Percentiles rank a stretch among this genome's conserved stretches.
Evolutionary conservation across 176 grass and related monocot genomes (phyloP).

Genomic region (Neostapfia colusana): DNA sequence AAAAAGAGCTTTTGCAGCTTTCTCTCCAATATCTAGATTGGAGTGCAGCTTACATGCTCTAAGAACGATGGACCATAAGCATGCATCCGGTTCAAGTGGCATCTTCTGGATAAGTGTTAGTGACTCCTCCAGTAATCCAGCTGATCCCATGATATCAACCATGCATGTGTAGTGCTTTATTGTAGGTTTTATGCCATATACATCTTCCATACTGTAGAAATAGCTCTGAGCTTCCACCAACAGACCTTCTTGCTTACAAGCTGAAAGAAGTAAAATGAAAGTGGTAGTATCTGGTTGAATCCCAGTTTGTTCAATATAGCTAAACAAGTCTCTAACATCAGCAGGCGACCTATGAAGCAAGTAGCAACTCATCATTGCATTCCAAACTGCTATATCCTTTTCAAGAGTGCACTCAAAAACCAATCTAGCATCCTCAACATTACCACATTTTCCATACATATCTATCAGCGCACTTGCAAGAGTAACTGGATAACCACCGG

Average conservation of each 20-base stretch:
- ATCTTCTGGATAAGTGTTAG: constrained; percentile 58
- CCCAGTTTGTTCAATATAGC: constrained; percentile 43
- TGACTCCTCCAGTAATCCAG: constrained; percentile 57
- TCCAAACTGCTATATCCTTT: constrained; percentile 67
- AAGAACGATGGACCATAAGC: constrained; percentile 66
- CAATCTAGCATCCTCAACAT: constrained; percentile 53
- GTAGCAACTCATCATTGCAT: constrained; percentile 59
- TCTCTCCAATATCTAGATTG: constrained; percentile 60
- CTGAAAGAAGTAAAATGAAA: constrained; percentile 69
- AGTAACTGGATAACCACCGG: constrained; percentile 45
- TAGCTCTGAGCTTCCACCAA: constrained; percentile 47
- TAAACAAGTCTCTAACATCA: constrained; percentile 46
- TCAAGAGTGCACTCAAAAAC: constrained; percentile 41
- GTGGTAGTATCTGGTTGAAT: constrained; percentile 50
- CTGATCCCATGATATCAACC: constrained; percentile 63
- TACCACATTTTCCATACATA: constrained; percentile 77
- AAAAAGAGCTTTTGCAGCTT: constrained; percentile 60
- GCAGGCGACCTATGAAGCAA: constrained; percentile 57
- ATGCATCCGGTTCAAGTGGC: constrained; percentile 63
- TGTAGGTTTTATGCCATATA: constrained; percentile 58
- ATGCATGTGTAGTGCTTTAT: constrained; percentile 73
- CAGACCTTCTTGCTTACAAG: constrained; percentile 65
- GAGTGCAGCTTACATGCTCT: constrained; percentile 65
- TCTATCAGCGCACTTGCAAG: constrained; percentile 55
- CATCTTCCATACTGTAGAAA: constrained; percentile 61